Base-by-base conservation (phyloP, 768 basidiomycete species). In the Rhodosporidiobolus odoratus region DNA sequence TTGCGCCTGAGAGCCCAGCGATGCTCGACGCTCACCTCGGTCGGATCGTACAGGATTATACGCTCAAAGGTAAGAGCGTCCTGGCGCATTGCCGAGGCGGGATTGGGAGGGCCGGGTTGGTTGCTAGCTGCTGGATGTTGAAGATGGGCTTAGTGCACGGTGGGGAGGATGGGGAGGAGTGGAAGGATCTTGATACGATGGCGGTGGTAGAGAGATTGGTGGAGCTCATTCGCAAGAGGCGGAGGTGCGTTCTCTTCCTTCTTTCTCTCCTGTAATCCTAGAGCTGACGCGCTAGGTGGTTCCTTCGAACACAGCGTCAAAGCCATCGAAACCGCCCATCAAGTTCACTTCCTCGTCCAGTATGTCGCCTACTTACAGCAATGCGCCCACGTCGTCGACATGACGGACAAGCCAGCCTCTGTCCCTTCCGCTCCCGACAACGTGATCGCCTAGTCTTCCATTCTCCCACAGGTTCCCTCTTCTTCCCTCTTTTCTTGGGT, bases 61-160 rank as follows among this genome's bases (percentile, higher is more conserved):
- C 92, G 1, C 82, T 93, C 6, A 81, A 81, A 9, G 91, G 93
- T 4, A 77, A 85, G 0, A 83, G 86, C 15, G 84, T 93, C 15
- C 84, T 95, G 17, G 89, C 89, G 19, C 95, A 97, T 75, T 98
- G 95, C 78, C 86, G 94, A 25, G 94, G 94, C 23, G 95, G 95
- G 6, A 89, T 98, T 12, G 94, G 94, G 4, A 85, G 94, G 25
- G 95, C 94, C 0, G 95, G 94, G 1, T 83, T 97, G 34, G 83
- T 97, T 54, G 93, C 92, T 3, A 91, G 89, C 74, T 92, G 90
- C 76, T 97, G 94, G 94, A 84, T 90, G 78, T 83, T 95, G 68
- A 91, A 90, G 79, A 86, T 96, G 71, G 94, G 93, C 7, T 83
- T 96, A n/a, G 77, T 94, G 4, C 62, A 41, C 32, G 63, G 43